Base-by-base conservation (phyloP, 192 early-diverging fungal species). In the Entomortierella parvispora region DNA sequence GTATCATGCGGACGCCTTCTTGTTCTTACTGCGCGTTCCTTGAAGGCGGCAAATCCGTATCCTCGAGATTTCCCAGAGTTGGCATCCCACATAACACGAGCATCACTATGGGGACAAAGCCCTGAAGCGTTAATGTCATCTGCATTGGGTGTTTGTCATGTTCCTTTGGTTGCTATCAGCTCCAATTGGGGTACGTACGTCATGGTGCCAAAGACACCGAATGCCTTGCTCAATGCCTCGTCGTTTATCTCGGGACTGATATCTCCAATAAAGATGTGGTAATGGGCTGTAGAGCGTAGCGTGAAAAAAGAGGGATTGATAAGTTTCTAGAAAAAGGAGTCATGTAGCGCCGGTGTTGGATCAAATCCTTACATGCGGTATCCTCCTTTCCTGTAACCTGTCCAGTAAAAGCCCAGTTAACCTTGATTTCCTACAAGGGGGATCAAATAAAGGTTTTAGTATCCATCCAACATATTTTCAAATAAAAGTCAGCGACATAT, bases 261-360 rank as follows among this genome's bases (percentile, higher is more conserved):
- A 54, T 97, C 95, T 50, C 95, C 95, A 63, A 97, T 93, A 85
- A 97, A 97, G n/a, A 97, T 84, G 34, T 95, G 95, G 55, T 85
- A 92, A 68, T 96, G 95, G 65, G 58, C 84, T 85, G 58, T 65
- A n/a, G n/a, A n/a, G n/a, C n/a, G n/a, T 34, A 15, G 48, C n/a
- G 46, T 11, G 47, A 37, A 32, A 1, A 22, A 26, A 59, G 15
- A 69, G 65, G n/a, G n/a, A n/a, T n/a, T n/a, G n/a, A n/a, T n/a
- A n/a, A n/a, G n/a, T n/a, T n/a, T n/a, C n/a, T n/a, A n/a, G n/a
- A n/a, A n/a, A n/a, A n/a, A n/a, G n/a, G n/a, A n/a, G n/a, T n/a
- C n/a, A n/a, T n/a, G n/a, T n/a, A n/a, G n/a, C n/a, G n/a, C n/a
- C n/a, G n/a, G n/a, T n/a, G n/a, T n/a, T n/a, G n/a, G n/a, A n/a